A percentile compares a stretch with the other conserved stretches of the same genome.
Evolutionary conservation across 2,329 filamentous ascomycete genomes (phyloP).

Genomic region (Diplodia mutila): DNA sequence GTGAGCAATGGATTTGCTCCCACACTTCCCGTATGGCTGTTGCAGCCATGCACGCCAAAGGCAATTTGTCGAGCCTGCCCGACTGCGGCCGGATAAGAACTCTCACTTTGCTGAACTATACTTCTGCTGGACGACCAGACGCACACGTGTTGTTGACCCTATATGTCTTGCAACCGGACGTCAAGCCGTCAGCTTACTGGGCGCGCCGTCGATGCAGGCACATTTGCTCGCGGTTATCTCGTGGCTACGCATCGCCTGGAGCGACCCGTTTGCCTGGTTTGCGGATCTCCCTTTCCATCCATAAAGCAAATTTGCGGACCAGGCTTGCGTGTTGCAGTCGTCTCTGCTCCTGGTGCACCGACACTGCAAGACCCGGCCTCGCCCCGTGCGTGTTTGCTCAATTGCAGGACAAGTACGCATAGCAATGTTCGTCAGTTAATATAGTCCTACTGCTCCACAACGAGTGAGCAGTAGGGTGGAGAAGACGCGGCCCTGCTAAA

Average conservation of each 20-base stretch:
- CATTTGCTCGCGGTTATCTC: not conserved
- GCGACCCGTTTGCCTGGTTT: not conserved
- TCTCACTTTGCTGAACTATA: too few relatives aligned
- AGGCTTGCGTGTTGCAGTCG: not conserved
- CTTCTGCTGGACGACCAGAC: too few relatives aligned
- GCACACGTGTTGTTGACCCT: too few relatives aligned
- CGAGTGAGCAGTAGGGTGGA: conserved; percentile 53
- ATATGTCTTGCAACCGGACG: not conserved
- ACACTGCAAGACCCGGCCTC: not conserved
- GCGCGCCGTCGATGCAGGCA: too few relatives aligned
- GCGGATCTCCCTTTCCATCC: not conserved
- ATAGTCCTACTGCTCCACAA: conserved; percentile 51
- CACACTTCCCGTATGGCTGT: not conserved
- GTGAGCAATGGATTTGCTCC: not conserved
- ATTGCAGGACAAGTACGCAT: not conserved
- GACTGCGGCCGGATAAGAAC: not conserved
- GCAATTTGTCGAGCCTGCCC: not conserved
- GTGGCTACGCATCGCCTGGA: not conserved
- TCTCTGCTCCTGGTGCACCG: not conserved
- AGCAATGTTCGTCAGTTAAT: conserved; percentile 50
- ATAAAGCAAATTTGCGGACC: not conserved
- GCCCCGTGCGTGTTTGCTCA: not conserved
- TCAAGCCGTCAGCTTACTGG: conserved; percentile 5
- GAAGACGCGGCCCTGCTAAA: conserved; percentile 59
- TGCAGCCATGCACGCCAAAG: too few relatives aligned